These are phyloP conservation scores for Phoma sp. DNA, from an alignment of 2,329 filamentous ascomycete genomes.

Conservation along the genomic window DNA sequence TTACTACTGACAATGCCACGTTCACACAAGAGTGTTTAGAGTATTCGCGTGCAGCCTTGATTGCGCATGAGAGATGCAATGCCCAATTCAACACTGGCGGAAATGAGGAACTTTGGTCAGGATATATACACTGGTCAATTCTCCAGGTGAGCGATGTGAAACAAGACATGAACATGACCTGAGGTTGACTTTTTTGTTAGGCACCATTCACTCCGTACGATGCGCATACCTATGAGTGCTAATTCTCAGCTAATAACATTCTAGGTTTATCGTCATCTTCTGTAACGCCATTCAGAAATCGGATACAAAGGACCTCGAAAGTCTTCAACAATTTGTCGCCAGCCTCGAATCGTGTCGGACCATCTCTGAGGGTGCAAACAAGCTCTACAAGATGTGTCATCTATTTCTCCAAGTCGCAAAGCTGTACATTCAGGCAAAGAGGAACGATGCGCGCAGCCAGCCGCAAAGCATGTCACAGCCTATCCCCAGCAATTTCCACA, in stretches of 20 bases:
- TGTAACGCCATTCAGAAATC: conserved; percentile 60
- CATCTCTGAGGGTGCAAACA: conserved; percentile 64
- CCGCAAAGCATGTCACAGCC: conserved; percentile 8
- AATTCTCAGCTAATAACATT: neutral
- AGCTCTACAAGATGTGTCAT: conserved; percentile 66
- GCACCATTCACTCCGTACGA: conserved; percentile 54
- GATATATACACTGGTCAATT: conserved; percentile 45
- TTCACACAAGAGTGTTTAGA: conserved; percentile 42
- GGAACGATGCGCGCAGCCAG: conserved; percentile 42
- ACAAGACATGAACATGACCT: conserved; percentile 31
- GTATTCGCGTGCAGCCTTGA: conserved; percentile 39
- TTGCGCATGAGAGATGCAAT: conserved; percentile 37
- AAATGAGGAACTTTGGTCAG: conserved; percentile 42
- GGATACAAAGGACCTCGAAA: conserved; percentile 58
- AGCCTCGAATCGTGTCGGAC: conserved; percentile 60
- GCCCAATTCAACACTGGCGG: conserved; percentile 40
- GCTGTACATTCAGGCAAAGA: conserved; percentile 67
- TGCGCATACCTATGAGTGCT: neutral
- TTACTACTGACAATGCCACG: conserved; percentile 38
- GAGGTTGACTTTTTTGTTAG: conserved; percentile 38
- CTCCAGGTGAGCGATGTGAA: conserved; percentile 13
- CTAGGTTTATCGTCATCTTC: conserved; percentile 55
- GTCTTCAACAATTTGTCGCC: conserved; percentile 62
- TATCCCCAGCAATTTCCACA: conserved; percentile 18
- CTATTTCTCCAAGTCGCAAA: conserved; percentile 67